phyloP scores from a whole-genome alignment of 1,284 basidiomycete genomes.

The Rhodotorula glutinis region DNA sequence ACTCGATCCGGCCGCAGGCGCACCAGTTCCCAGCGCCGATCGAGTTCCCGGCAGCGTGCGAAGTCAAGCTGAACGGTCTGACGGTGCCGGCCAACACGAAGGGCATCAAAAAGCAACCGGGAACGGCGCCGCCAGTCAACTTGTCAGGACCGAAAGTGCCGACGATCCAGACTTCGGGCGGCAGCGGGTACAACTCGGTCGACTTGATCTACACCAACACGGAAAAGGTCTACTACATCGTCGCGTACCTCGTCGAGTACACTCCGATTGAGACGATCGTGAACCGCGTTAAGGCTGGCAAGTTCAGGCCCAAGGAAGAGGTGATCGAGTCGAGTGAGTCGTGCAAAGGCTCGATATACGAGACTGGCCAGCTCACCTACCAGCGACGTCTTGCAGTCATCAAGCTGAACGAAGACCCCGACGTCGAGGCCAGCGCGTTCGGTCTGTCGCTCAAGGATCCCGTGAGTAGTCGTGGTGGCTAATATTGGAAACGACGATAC shows the following conservation, averaged over 20 bases:
- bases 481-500: too few relatives aligned
- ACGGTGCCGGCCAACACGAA: conserved; percentile 73
- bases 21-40: conserved; percentile 56
- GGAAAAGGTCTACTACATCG: conserved; percentile 67
- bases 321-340: conserved; percentile 62
- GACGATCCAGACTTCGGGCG: conserved; percentile 6
- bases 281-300: conserved; percentile 62
- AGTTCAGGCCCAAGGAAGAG: conserved; percentile 64
- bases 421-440: conserved; percentile 79
- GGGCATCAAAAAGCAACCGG: conserved; percentile 93
- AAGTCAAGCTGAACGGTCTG: conserved; percentile 76
- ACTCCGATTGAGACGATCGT: conserved; percentile 66
- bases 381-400: conserved; percentile 57
- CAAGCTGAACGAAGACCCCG: conserved; percentile 65
- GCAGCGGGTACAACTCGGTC: conserved; percentile 60
- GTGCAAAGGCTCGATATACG: too few relatives aligned
- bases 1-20: conserved; percentile 51
- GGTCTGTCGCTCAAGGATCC: conserved; percentile 89
- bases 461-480: too few relatives aligned
- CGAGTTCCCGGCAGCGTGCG: conserved; percentile 87
- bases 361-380: too few relatives aligned
- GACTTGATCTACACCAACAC: conserved; percentile 90
- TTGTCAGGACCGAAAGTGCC: conserved; percentile 53
- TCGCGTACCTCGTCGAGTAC: conserved; percentile 74
- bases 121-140: conserved; percentile 87